Conservation (phyloP, 495 filamentous ascomycete genomes). For the Oidiodendron maius region DNA sequence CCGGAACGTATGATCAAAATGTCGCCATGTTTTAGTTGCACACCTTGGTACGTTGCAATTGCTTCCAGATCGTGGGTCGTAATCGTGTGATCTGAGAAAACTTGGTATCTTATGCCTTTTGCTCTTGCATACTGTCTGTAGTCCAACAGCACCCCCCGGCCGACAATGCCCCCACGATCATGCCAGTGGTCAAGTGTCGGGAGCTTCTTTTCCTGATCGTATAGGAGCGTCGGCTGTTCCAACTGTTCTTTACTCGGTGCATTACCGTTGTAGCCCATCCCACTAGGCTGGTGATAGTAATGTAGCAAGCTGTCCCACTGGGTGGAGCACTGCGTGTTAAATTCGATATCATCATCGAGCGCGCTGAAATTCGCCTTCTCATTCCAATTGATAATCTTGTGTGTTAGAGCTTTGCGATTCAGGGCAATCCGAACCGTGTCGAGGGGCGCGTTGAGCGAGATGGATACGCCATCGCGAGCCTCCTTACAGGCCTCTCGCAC, state of each 20-base stretch:
- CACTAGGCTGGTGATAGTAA: constrained; percentile 31
- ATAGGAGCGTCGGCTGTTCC: constrained; percentile 39
- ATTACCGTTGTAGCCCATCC: constrained; percentile 44
- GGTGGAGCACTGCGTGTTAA: constrained; percentile 64
- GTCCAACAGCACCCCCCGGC: constrained; percentile 44
- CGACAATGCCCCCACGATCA: constrained; percentile 36
- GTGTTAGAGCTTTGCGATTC: neutral
- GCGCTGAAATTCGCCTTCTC: constrained; percentile 23
- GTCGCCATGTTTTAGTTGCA: constrained; percentile 45
- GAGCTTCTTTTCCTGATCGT: constrained; percentile 40
- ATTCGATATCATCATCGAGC: constrained; percentile 59
- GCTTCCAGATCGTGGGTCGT: constrained; percentile 42
- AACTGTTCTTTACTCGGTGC: constrained; percentile 41
- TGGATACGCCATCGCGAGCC: constrained; percentile 47
- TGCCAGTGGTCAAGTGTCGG: constrained; percentile 49
- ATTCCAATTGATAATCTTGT: neutral
- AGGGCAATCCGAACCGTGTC: no score
- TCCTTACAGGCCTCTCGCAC: constrained; percentile 44
- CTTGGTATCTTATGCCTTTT: constrained; percentile 43
- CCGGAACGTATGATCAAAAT: constrained; percentile 59
- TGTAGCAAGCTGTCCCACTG: constrained; percentile 65
- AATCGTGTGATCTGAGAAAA: constrained; percentile 49
- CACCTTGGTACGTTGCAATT: constrained; percentile 42
- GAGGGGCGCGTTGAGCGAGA: constrained; percentile 38
- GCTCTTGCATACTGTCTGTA: constrained; percentile 39